Evolutionary conservation across 441 rosid species (phyloP), one percentile per base, ranked within the genome.

Genomic region (Corymbia citriodora): DNA sequence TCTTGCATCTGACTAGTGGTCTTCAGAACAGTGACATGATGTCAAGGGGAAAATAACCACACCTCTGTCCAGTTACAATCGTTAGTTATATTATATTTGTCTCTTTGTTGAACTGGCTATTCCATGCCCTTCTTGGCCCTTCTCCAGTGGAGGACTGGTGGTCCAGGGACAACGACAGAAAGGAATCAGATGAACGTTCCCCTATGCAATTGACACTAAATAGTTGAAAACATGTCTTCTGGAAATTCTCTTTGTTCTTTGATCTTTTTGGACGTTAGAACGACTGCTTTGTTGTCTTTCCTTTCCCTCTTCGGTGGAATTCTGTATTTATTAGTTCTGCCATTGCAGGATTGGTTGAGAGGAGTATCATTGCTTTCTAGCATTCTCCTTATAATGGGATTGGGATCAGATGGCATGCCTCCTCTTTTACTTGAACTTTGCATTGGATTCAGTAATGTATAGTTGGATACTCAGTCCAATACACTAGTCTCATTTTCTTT

Each of bases 291-390:
- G 85, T 74, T 40, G 25, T 40, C 52, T 74, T 74, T 45, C n/a
- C n/a, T 74, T 74, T 74, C 17, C n/a, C 85, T 40, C 27, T 21
- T 40, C 1, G 2, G 52, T 74, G 85, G 85, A 74, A 74, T 40
- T 21, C 52, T 25, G 9, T 40, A 12, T 40, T 74, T 3, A 40
- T 74, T 40, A 40, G 85, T 48, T 74, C 65, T 54, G 53, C 11
- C 48, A 54, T 92, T 94, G 92, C 92, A 94, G 99, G 97, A 97
- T 92, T 99, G 97, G 94, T 88, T 98, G 94, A 97, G 95, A 89
- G 97, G 99, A 94, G 99, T 96, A 52, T 95, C 96, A 79, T 92
- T 98, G 87, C 97, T 98, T 89, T 96, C 96, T n/a, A 96, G 97
- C 65, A 94, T 98, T 92, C 92, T 98, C 61, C 96, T 97, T 90